These are phyloP conservation scores for Herpetospermum pedunculosum DNA, from an alignment of 306 rosid species.

Conservation along the genomic window DNA sequence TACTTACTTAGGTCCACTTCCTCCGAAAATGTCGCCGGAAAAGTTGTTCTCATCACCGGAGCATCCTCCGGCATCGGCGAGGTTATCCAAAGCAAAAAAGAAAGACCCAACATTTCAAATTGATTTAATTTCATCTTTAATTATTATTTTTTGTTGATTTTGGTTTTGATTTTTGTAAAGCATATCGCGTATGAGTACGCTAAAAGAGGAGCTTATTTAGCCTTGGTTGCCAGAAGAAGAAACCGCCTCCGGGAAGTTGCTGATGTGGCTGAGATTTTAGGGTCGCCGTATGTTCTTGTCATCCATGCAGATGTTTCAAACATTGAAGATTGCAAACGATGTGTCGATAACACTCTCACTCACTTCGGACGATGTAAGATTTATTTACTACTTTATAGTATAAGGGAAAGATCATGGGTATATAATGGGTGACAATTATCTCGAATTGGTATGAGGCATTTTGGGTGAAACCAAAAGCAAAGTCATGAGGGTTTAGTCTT, in stretches of 20 bases:
- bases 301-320: slow-evolving; percentile 52
- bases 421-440: no score
- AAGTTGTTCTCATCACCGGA: slow-evolving; percentile 45
- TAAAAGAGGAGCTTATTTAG: slow-evolving; percentile 44
- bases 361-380: slow-evolving; percentile 39
- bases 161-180: slow-evolving; percentile 9
- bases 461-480: no score
- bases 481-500: no score
- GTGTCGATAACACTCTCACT: slow-evolving; percentile 36
- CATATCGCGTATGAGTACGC: slow-evolving; percentile 69
- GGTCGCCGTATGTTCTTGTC: slow-evolving; percentile 44
- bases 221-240: slow-evolving; percentile 43
- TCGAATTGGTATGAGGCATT: no score
- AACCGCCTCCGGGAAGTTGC: slow-evolving; percentile 33
- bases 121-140: background rate
- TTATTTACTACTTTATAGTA: no score
- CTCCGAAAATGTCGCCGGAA: slow-evolving; percentile 35
- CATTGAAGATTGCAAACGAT: slow-evolving; percentile 34
- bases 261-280: slow-evolving; percentile 23
- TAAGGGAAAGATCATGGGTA: no score
- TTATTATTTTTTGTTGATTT: background rate
- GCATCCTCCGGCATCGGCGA: slow-evolving; percentile 50
- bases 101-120: background rate
- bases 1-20: slow-evolving; percentile 3
- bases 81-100: no score